Percentiles rank a stretch among this genome's conserved stretches.
Conservation (phyloP, 2,329 filamentous ascomycete species). For the Peltaster fructicola region DNA sequence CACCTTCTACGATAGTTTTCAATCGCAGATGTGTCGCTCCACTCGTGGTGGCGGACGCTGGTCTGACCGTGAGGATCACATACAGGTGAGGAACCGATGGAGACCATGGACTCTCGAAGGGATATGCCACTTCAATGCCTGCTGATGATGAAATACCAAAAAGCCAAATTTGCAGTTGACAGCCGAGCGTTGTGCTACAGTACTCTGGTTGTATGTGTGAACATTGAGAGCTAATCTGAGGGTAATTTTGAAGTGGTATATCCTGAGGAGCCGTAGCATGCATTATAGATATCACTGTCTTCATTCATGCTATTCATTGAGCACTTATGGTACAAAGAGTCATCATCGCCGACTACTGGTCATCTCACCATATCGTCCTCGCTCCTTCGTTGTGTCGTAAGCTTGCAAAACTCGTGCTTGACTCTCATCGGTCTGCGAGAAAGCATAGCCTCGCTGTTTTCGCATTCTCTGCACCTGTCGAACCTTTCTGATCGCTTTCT, state of each 20-base stretch:
- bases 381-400: conserved; percentile 86
- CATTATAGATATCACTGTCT: too few species aligned
- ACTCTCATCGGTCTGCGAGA: conserved; percentile 91
- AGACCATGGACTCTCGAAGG: conserved; percentile 1
- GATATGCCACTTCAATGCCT: conserved; percentile 3
- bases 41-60: conserved; percentile 1
- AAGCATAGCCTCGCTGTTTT: conserved; percentile 95
- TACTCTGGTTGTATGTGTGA: conserved; percentile 5
- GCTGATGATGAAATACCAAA: conserved; percentile 5
- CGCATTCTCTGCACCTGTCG: conserved; percentile 97
- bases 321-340: too few species aligned
- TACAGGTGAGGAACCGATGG: conserved; percentile 1
- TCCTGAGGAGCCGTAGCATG: too few species aligned
- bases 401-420: conserved; percentile 91
- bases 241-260: too few species aligned
- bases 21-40: conserved; percentile 5
- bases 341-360: conserved; percentile 29
- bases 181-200: conserved; percentile 3
- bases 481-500: conserved; percentile 97
- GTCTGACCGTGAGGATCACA: conserved; percentile 4
- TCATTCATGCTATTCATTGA: too few species aligned
- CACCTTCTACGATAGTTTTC: conserved; percentile 5
- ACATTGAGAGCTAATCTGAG: conserved; percentile 6
- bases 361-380: conserved; percentile 95
- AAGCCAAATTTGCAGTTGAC: conserved; percentile 6